Percentiles rank a stretch among this genome's conserved stretches.
Conservation (phyloP, 2,329 filamentous ascomycete genomes). For the Paraconiothyrium brasiliense region DNA sequence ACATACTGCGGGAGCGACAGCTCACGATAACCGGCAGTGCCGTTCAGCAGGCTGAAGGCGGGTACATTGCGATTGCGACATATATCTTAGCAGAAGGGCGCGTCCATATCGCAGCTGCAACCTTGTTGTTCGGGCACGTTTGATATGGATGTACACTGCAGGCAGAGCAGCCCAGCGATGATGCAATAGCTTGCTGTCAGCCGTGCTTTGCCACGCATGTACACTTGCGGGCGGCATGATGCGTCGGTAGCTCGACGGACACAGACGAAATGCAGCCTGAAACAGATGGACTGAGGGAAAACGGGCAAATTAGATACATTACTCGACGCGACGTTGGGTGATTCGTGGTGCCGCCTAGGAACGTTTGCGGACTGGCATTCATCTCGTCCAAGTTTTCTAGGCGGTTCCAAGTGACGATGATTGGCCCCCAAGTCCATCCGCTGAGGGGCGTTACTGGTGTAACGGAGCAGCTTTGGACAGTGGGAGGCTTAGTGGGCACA, state of each 20-base stretch:
- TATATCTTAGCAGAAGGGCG: conserved; percentile 16
- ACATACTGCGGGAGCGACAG: conserved; percentile 23
- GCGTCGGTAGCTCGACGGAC: not conserved
- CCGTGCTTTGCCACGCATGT: conserved; percentile 21
- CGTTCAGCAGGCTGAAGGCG: conserved; percentile 3
- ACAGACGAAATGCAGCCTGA: conserved; percentile 20
- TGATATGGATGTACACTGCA: not conserved
- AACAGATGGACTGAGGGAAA: conserved; percentile 21
- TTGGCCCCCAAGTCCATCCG: conserved; percentile 35
- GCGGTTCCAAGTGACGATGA: conserved; percentile 41
- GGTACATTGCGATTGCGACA: conserved; percentile 1
- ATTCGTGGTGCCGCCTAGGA: conserved; percentile 16
- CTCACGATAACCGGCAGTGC: conserved; percentile 27
- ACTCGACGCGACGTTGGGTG: conserved; percentile 29
- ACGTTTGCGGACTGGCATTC: not conserved
- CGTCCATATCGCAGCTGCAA: conserved; percentile 25
- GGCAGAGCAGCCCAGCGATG: conserved; percentile 26
- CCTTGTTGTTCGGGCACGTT: conserved; percentile 31
- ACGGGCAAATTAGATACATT: conserved; percentile 14
- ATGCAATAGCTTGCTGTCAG: conserved; percentile 31
- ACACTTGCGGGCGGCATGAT: conserved; percentile 5
- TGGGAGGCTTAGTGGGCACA: conserved; percentile 12
- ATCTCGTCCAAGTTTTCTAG: conserved; percentile 42
- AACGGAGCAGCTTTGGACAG: conserved; percentile 21
- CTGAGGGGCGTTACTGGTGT: conserved; percentile 36